Evolutionary conservation across 2,329 filamentous ascomycete genomes (phyloP).

Genomic region (Trichoderma breve): DNA sequence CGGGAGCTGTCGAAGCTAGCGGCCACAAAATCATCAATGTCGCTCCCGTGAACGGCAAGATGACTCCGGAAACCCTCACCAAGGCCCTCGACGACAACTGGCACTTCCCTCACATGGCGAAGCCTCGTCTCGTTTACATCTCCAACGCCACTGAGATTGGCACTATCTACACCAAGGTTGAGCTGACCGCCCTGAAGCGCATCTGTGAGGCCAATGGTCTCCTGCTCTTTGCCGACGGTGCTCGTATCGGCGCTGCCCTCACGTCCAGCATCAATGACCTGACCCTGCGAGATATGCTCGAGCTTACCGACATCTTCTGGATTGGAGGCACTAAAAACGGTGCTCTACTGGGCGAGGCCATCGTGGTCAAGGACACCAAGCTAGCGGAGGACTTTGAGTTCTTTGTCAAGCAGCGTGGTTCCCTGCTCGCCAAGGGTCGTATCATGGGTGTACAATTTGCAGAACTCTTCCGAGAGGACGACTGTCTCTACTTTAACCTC

Average conservation of each 20-base stretch:
- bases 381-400: conserved; percentile 49
- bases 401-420: conserved; percentile 52
- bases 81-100: conserved; percentile 47
- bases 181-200: conserved; percentile 42
- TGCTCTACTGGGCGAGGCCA: conserved; percentile 49
- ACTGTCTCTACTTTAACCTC: conserved; percentile 46
- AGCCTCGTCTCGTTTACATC: conserved; percentile 50
- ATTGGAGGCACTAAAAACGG: conserved; percentile 54
- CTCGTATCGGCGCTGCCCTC: conserved; percentile 45
- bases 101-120: conserved; percentile 52
- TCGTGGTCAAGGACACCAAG: conserved; percentile 43
- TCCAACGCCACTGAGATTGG: conserved; percentile 52
- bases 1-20: conserved; percentile 50
- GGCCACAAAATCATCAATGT: conserved; percentile 53
- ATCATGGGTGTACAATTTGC: conserved; percentile 50
- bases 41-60: conserved; percentile 44
- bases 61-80: conserved; percentile 43
- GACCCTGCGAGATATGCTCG: conserved; percentile 43
- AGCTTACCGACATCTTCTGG: conserved; percentile 53
- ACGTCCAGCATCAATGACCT: conserved; percentile 44
- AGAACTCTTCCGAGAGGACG: conserved; percentile 42
- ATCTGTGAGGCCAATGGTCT: conserved; percentile 42
- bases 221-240: conserved; percentile 48
- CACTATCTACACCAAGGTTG: conserved; percentile 45
- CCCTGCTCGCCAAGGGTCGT: conserved; percentile 49